Conservation (phyloP, 2,329 filamentous ascomycete species). For the Penicillium occitanis region DNA sequence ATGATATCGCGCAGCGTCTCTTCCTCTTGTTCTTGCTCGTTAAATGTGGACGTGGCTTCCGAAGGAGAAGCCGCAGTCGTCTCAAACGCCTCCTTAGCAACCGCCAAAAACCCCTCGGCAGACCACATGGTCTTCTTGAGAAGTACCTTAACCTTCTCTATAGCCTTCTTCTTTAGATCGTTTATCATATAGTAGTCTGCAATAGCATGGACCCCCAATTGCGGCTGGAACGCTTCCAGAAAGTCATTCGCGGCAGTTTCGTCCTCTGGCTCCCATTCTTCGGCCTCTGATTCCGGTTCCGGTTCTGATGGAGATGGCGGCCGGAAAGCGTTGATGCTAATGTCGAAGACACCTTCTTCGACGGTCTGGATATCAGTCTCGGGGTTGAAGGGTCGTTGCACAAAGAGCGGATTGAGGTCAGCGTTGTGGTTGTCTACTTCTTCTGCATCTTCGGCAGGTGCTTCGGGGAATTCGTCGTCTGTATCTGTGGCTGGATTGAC, state of each 20-base stretch:
- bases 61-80: not conserved
- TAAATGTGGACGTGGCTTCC: not conserved
- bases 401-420: not conserved
- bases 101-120: not conserved
- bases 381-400: not conserved
- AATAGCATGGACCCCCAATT: conserved; percentile 21
- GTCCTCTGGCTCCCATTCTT: not conserved
- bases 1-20: not conserved
- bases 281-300: not conserved
- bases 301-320: not conserved
- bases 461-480: not conserved
- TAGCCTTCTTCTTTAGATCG: conserved; percentile 15
- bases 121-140: conserved; percentile 1
- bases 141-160: conserved; percentile 5
- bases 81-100: not conserved
- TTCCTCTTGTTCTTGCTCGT: not conserved
- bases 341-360: not conserved
- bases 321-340: not conserved
- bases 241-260: not conserved
- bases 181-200: conserved; percentile 22
- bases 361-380: not conserved
- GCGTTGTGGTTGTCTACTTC: not conserved
- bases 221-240: not conserved
- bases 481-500: not conserved
- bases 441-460: not conserved